These are phyloP conservation scores for Amniculicola lignicola DNA, from an alignment of 495 filamentous ascomycete genomes.

Conservation along the genomic window DNA sequence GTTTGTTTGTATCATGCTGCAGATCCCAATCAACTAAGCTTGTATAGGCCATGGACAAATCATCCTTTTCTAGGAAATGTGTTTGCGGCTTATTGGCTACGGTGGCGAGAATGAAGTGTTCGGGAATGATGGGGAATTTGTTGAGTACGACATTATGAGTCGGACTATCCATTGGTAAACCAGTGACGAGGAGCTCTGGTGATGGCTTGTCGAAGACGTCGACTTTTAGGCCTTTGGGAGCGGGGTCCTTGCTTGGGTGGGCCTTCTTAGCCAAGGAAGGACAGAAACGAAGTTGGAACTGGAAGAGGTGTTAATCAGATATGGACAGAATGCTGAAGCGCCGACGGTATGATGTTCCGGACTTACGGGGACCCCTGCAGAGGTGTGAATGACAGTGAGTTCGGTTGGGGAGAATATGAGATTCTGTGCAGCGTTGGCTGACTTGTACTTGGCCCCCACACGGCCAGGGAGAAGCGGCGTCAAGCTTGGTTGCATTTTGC, in stretches of 20 bases:
- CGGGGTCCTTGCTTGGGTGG: slow-evolving; percentile 42
- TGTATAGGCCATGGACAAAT: slow-evolving; percentile 62
- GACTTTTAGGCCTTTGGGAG: slow-evolving; percentile 47
- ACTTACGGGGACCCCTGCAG: slow-evolving; percentile 33
- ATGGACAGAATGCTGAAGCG: not conserved
- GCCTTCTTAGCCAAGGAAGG: slow-evolving; percentile 74
- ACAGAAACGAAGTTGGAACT: slow-evolving; percentile 79
- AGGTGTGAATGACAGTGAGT: slow-evolving; percentile 33
- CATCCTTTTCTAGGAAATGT: slow-evolving; percentile 60
- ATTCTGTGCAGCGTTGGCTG: slow-evolving; percentile 30
- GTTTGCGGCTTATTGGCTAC: slow-evolving; percentile 64
- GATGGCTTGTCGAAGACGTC: slow-evolving; percentile 73
- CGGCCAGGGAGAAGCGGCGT: slow-evolving; percentile 24
- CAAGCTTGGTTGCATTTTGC: slow-evolving; percentile 32
- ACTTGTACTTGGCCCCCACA: slow-evolving; percentile 31
- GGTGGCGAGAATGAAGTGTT: slow-evolving; percentile 79
- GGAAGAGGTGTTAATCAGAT: slow-evolving; percentile 20
- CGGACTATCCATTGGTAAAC: slow-evolving; percentile 50
- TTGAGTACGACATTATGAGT: slow-evolving; percentile 71
- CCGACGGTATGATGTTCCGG: too few relatives aligned
- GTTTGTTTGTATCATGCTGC: slow-evolving; percentile 5
- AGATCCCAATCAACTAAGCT: slow-evolving; percentile 64
- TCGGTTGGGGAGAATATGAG: slow-evolving; percentile 37
- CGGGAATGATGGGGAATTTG: slow-evolving; percentile 74
- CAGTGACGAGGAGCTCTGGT: slow-evolving; percentile 58